Evolutionary conservation across 2,329 filamentous ascomycete genomes (phyloP).

Genomic region (Neopestalotiopsis clavispora): DNA sequence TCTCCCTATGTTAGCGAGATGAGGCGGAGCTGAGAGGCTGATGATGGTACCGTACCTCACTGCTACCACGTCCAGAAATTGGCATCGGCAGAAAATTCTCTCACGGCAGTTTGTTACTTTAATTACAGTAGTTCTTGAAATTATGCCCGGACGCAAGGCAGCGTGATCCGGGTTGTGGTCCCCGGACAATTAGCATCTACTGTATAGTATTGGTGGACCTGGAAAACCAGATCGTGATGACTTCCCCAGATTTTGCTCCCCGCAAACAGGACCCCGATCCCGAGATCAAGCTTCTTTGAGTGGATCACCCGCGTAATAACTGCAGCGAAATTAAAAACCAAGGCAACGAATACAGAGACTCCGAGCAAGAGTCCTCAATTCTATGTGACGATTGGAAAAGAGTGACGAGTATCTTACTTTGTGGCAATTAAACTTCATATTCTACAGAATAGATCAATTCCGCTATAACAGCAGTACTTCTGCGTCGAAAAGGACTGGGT

Average conservation of each 20-base stretch:
- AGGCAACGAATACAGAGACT: background rate
- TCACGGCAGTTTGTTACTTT: background rate
- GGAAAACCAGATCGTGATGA: background rate
- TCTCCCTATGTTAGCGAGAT: background rate
- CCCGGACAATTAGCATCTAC: background rate
- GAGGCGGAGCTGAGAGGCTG: slow-evolving; percentile 7
- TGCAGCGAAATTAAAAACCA: background rate
- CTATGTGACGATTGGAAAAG: too few relatives aligned
- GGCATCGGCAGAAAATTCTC: background rate
- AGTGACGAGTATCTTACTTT: too few relatives aligned
- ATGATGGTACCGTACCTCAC: background rate
- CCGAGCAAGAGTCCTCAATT: too few relatives aligned
- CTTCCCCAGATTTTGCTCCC: background rate
- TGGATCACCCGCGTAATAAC: background rate
- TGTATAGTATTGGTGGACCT: background rate
- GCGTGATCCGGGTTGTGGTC: background rate
- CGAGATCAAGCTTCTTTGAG: background rate
- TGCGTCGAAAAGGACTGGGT: background rate
- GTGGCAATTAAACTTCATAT: too few relatives aligned
- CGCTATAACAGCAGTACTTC: background rate
- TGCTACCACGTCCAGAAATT: background rate
- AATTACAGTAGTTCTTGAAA: background rate
- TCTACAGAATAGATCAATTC: too few relatives aligned
- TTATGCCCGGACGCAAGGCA: background rate
- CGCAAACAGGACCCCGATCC: background rate